Base-by-base conservation (phyloP, 148 eudicot genomes). In the Hydrangea macrophylla region DNA sequence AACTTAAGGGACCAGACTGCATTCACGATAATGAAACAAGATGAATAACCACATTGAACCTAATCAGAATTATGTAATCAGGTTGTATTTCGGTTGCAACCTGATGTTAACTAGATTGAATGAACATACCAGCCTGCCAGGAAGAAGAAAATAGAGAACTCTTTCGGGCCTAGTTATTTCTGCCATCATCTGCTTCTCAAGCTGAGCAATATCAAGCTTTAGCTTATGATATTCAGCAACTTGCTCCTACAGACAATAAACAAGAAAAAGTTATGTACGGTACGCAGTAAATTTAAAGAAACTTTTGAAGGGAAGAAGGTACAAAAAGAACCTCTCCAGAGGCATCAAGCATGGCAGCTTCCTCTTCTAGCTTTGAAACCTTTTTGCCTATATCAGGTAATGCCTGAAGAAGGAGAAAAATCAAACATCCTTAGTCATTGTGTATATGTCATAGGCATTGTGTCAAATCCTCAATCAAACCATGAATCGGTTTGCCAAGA, bases 121-220 rank as follows among this genome's bases (percentile, higher is more conserved):
- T 42, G 60, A 13, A 66, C 82, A 62, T 90, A 90, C 97, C 99
- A 94, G 84, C 68, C 97, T 86, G 66, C 99, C 99, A 71, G 99
- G 97, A 51, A 77, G 81, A 57, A 94, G 99, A 73, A 82, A 91
- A 73, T 79, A 85, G 58, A 91, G 93, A 78, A 89, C 88, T 73
- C 90, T 85, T 82, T 94, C 96, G 35, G 99, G 99, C 74, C 89
- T 81, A 42, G 96, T 94, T 76, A 88, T 88, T 76, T 90, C 98
- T 44, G 91, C 79, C 97, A 94, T 88, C 89, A 94, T 76, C 78
- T 80, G 90, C 79, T 91, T 88, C 83, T 90, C 99, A 57, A 86
- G 87, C 48, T 83, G 64, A 25, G 85, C 81, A 36, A 90, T 76
- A 76, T 90, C 91, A 78, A 91, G 96, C 67, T 88, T 87, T 56